Evolutionary conservation across 208 protist genomes (phyloP).

Genomic region (Sergeia podlipaevii): DNA sequence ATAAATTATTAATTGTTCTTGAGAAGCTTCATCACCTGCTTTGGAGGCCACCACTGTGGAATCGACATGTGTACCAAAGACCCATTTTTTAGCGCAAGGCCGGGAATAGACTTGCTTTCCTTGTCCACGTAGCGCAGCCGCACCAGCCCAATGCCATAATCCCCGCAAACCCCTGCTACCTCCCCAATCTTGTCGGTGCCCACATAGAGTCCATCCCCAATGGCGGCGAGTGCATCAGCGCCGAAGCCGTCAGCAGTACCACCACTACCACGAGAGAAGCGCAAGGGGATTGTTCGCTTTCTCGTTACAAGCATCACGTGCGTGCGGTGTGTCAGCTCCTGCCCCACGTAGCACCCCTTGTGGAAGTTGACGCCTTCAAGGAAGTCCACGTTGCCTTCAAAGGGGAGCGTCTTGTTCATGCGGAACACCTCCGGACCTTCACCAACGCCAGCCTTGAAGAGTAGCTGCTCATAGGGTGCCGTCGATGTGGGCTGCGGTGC

Average conservation of each 20-base stretch:
- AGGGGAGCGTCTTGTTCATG: conserved; percentile 70
- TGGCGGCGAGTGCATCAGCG: not conserved
- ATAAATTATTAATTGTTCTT: conserved; percentile 32
- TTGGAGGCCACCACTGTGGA: conserved; percentile 72
- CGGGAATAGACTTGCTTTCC: conserved; percentile 35
- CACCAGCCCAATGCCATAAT: conserved; percentile 54
- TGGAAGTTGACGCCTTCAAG: conserved; percentile 88
- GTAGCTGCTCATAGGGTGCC: conserved; percentile 41
- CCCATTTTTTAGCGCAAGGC: conserved; percentile 39
- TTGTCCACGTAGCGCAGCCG: conserved; percentile 70
- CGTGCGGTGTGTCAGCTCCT: conserved; percentile 95
- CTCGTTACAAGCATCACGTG: conserved; percentile 93
- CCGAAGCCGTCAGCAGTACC: not conserved
- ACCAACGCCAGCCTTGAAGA: conserved; percentile 67
- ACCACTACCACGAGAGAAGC: conserved; percentile 13
- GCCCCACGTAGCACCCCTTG: conserved; percentile 97
- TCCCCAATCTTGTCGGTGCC: conserved; percentile 57
- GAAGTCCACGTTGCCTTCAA: conserved; percentile 93
- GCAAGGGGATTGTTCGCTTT: conserved; percentile 88
- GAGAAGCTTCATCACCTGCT: conserved; percentile 68
- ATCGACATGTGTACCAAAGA: conserved; percentile 28
- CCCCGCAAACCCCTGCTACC: conserved; percentile 42
- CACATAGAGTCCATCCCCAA: conserved; percentile 44
- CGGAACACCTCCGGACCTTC: conserved; percentile 79
- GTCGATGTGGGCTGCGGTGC: conserved; percentile 4